Evolutionary conservation across 768 basidiomycete genomes (phyloP).

Genomic region (Russula dissimulans): DNA sequence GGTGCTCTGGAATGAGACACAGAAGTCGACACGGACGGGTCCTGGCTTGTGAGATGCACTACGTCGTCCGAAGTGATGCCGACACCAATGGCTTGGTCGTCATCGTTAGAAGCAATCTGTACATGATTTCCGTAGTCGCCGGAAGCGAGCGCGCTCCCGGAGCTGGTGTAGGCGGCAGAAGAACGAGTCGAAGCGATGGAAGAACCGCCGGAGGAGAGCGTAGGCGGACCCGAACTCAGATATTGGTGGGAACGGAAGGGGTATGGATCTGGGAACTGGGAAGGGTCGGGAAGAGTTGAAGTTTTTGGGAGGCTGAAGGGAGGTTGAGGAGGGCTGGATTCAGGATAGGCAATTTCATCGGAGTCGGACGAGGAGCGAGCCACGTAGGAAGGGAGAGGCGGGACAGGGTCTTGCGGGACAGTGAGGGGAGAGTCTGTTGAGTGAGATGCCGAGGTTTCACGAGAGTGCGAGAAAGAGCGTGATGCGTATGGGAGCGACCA

Average conservation of each 20-base stretch:
- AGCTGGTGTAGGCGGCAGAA: slow-evolving; percentile 69
- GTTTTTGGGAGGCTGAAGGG: slow-evolving; percentile 37
- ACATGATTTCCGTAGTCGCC: slow-evolving; percentile 52
- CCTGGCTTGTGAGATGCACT: slow-evolving; percentile 49
- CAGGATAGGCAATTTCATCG: slow-evolving; percentile 32
- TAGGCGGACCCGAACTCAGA: slow-evolving; percentile 39
- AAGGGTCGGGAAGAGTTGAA: slow-evolving; percentile 49
- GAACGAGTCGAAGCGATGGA: slow-evolving; percentile 66
- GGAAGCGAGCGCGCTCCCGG: slow-evolving; percentile 51
- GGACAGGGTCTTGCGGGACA: slow-evolving; percentile 21
- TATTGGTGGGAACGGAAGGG: slow-evolving; percentile 46
- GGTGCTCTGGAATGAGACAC: slow-evolving; percentile 41
- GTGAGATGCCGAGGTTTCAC: slow-evolving; percentile 22
- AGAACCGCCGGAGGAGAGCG: slow-evolving; percentile 63
- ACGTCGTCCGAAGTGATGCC: slow-evolving; percentile 62
- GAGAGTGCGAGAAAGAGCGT: slow-evolving; percentile 22
- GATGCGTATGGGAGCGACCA: slow-evolving; percentile 22
- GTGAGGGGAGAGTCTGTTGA: slow-evolving; percentile 25
- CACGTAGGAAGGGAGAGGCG: slow-evolving; percentile 28
- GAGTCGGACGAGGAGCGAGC: slow-evolving; percentile 34
- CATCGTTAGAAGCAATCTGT: slow-evolving; percentile 50
- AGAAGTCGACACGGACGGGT: slow-evolving; percentile 37
- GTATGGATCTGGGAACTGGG: slow-evolving; percentile 65
- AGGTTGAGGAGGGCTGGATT: slow-evolving; percentile 27
- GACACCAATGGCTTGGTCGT: slow-evolving; percentile 47